phyloP scores from a whole-genome alignment of 2,329 filamentous ascomycete species.

The Arthrobotrys musiformis region DNA sequence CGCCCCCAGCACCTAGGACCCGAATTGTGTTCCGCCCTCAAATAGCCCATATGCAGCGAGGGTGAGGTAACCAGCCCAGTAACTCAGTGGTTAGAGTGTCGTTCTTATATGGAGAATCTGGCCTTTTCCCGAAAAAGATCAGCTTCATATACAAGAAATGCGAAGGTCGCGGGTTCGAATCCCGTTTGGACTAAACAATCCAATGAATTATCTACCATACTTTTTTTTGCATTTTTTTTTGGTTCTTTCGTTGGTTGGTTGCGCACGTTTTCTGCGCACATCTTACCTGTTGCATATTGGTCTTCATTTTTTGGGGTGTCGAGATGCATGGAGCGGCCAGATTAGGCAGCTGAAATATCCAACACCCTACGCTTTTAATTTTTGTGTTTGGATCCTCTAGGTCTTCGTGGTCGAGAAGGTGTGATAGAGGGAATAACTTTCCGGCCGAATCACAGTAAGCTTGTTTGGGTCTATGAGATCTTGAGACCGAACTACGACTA shows the following conservation, averaged over 20 bases:
- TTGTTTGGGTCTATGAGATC: no score
- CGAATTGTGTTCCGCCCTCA: slow-evolving; percentile 8
- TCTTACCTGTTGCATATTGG: background rate
- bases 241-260: slow-evolving; percentile 3
- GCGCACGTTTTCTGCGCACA: no score
- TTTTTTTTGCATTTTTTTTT: slow-evolving; percentile 39
- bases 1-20: background rate
- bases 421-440: no score
- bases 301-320: slow-evolving; percentile 2
- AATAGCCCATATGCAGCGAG: background rate
- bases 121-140: background rate
- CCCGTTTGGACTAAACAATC: slow-evolving; percentile 53
- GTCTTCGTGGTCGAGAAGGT: no score
- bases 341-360: slow-evolving; percentile 6
- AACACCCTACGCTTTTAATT: background rate
- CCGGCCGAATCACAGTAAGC: no score
- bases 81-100: slow-evolving; percentile 57
- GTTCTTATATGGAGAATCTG: slow-evolving; percentile 55
- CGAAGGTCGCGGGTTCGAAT: slow-evolving; percentile 55
- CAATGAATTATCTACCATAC: slow-evolving; percentile 37
- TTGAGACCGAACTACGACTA: no score
- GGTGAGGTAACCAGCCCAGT: slow-evolving; percentile 52
- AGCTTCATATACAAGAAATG: slow-evolving; percentile 55
- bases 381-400: no score
- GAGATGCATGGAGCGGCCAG: background rate